These are phyloP conservation scores for Aspergillus nidulans DNA, from an alignment of 495 filamentous ascomycete species.

Conservation along the genomic window DNA sequence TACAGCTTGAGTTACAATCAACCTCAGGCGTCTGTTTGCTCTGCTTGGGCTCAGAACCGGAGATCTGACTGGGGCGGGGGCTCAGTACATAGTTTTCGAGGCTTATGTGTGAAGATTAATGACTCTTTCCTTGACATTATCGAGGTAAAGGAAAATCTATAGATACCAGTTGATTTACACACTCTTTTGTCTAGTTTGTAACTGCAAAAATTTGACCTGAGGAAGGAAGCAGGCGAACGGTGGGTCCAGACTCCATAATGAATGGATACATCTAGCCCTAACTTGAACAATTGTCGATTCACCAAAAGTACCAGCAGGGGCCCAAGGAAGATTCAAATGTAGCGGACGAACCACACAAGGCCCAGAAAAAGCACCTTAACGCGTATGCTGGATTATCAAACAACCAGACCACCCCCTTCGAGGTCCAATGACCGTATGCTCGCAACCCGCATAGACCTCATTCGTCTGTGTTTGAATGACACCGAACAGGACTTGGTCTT, in stretches of 20 bases:
- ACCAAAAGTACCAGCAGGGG: too few relatives aligned
- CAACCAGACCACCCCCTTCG: neutral
- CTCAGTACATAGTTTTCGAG: constrained; percentile 12
- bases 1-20: neutral
- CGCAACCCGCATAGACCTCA: neutral
- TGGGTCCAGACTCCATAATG: neutral
- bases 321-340: too few relatives aligned
- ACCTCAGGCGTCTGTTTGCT: neutral
- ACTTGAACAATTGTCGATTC: too few relatives aligned
- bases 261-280: neutral
- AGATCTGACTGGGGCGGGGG: neutral
- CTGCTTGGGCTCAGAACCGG: neutral
- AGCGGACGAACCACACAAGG: neutral
- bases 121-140: constrained; percentile 20
- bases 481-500: neutral
- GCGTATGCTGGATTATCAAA: neutral
- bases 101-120: constrained; percentile 30
- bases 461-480: neutral
- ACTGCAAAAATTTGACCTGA: neutral
- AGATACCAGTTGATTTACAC: constrained; percentile 28
- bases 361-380: neutral
- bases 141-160: constrained; percentile 19
- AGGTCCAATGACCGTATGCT: constrained; percentile 4
- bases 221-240: neutral
- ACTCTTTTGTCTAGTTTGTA: neutral